These are phyloP conservation scores for Pestalotiopsis sp. DNA, from an alignment of 2,329 filamentous ascomycete genomes.

Conservation along the genomic window DNA sequence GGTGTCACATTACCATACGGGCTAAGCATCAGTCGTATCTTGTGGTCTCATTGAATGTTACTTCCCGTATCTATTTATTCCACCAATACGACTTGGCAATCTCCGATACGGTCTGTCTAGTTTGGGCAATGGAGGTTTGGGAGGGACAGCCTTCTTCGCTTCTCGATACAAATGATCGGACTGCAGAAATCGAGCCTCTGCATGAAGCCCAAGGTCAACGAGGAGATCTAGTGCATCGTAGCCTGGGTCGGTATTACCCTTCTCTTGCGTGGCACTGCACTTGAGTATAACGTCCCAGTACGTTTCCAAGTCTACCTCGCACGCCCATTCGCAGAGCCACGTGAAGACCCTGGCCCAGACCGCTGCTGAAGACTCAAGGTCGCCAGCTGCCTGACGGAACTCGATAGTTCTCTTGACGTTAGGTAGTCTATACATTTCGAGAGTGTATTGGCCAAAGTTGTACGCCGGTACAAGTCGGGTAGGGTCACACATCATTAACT, in stretches of 20 bases:
- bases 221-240: background rate
- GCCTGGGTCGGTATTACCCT: too few species aligned
- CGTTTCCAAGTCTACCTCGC: background rate
- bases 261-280: background rate
- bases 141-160: too few species aligned
- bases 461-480: background rate
- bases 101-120: too few species aligned
- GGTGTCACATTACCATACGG: background rate
- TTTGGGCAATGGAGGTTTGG: too few species aligned
- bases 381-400: background rate
- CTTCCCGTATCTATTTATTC: background rate
- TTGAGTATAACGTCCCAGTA: background rate
- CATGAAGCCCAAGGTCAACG: background rate
- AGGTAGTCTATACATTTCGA: background rate
- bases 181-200: background rate
- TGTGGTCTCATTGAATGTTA: background rate
- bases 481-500: background rate
- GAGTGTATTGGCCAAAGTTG: background rate
- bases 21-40: background rate
- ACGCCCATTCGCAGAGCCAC: background rate
- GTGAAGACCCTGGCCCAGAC: background rate
- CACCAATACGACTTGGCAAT: background rate
- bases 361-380: background rate
- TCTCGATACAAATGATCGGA: too few species aligned
- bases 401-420: background rate